phyloP scores from a whole-genome alignment of 768 basidiomycete species.

The Auriculariales sp. region DNA sequence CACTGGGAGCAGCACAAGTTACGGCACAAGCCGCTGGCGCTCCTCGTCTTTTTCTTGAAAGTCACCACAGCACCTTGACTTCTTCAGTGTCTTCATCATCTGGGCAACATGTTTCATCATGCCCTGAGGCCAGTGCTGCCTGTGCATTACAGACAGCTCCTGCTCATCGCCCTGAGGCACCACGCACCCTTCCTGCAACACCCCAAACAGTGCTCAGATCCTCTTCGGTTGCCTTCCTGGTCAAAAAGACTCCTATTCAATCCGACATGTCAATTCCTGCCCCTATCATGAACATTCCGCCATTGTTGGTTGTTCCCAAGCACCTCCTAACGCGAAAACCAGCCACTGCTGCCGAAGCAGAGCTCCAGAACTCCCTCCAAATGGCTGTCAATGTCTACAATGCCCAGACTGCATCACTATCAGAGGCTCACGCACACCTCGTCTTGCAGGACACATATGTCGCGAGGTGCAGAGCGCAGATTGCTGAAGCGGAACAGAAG shows the following conservation, averaged over 20 bases:
- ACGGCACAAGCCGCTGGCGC: not conserved
- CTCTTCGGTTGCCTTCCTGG: not conserved
- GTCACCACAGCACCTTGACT: no score
- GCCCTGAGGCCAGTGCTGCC: not conserved
- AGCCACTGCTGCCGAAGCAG: not conserved
- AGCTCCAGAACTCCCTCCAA: constrained; percentile 2
- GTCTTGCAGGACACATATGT: constrained; percentile 5
- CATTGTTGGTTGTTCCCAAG: not conserved
- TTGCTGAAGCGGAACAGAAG: constrained; percentile 3
- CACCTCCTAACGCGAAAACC: constrained; percentile 1
- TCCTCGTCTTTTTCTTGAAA: no score
- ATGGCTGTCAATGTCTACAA: not conserved
- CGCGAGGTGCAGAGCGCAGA: constrained; percentile 1
- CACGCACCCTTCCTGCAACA: not conserved
- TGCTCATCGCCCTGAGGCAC: not conserved
- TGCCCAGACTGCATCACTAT: not conserved
- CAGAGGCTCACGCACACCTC: constrained; percentile 2
- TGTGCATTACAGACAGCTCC: not conserved
- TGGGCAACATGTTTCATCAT: no score
- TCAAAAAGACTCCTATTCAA: not conserved
- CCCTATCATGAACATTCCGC: not conserved
- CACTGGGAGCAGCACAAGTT: not conserved
- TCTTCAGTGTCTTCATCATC: no score
- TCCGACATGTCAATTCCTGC: not conserved
- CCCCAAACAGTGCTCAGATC: not conserved